Evolutionary conservation across 306 rosid species (phyloP).

Genomic region (Trichosanthes cucumerina): DNA sequence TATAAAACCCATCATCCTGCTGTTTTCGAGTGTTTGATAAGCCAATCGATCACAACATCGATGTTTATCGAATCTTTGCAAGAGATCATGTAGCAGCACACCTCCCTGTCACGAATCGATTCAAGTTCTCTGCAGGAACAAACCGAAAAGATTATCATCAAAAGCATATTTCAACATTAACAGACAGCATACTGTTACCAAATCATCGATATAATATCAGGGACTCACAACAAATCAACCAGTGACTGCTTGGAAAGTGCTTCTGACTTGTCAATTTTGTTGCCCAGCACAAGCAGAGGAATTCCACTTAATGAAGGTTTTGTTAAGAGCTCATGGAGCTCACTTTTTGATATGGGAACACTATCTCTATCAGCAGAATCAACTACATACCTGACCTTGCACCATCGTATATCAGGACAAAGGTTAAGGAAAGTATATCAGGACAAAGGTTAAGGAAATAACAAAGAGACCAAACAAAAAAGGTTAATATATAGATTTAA

Average conservation of each 20-base stretch:
- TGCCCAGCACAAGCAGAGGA: conserved; percentile 84
- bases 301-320: conserved; percentile 63
- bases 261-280: conserved; percentile 89
- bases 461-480: not conserved
- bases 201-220: not conserved
- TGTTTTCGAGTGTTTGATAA: conserved; percentile 83
- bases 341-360: conserved; percentile 72
- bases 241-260: conserved; percentile 86
- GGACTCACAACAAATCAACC: conserved; percentile 82
- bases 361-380: conserved; percentile 95
- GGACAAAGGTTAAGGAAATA: not conserved
- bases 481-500: not conserved
- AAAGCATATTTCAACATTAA: not conserved
- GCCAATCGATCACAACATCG: conserved; percentile 92
- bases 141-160: not conserved
- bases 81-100: conserved; percentile 90
- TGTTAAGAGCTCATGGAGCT: conserved; percentile 74
- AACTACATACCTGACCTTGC: conserved; percentile 57
- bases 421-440: not conserved
- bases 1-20: conserved; percentile 31
- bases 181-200: not conserved
- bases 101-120: conserved; percentile 66
- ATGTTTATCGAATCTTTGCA: conserved; percentile 94
- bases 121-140: conserved; percentile 62
- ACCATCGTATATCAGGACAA: conserved; percentile 10